These are phyloP conservation scores for Patellifolia procumbens DNA, from an alignment of 179 eudicot species.

Conservation along the genomic window DNA sequence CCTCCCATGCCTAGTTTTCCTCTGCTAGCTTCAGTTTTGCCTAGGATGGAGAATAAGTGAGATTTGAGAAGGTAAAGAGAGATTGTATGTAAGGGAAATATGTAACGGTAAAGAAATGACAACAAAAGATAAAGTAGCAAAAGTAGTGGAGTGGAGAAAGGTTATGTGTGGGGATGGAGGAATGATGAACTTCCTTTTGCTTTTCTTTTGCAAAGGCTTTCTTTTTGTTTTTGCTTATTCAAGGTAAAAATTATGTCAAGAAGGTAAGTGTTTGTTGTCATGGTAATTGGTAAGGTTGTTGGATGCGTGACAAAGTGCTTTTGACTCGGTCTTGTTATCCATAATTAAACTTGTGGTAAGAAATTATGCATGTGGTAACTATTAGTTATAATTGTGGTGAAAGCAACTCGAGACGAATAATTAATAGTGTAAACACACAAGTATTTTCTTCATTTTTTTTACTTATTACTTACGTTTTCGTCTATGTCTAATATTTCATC, in stretches of 20 bases:
- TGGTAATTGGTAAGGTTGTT: neutral
- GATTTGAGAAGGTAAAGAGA: neutral
- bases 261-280: neutral
- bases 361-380: neutral
- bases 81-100: slow-evolving; percentile 6
- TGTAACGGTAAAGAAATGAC: slow-evolving; percentile 31
- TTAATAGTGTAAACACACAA: no score
- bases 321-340: neutral
- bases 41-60: neutral
- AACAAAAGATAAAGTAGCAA: neutral
- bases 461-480: no score
- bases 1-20: neutral
- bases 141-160: slow-evolving; percentile 7
- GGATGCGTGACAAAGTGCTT: neutral
- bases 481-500: no score
- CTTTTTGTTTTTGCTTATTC: neutral
- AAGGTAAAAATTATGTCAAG: neutral
- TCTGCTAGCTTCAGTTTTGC: neutral
- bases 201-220: neutral
- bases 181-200: slow-evolving; percentile 14
- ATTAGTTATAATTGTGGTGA: neutral
- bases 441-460: no score
- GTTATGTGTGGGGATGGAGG: slow-evolving; percentile 6
- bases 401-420: no score
- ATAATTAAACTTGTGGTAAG: neutral